Evolutionary conservation across 305 asterid genomes (phyloP), one percentile per base, ranked within the genome.

Genomic region (Nicotiana rustica): DNA sequence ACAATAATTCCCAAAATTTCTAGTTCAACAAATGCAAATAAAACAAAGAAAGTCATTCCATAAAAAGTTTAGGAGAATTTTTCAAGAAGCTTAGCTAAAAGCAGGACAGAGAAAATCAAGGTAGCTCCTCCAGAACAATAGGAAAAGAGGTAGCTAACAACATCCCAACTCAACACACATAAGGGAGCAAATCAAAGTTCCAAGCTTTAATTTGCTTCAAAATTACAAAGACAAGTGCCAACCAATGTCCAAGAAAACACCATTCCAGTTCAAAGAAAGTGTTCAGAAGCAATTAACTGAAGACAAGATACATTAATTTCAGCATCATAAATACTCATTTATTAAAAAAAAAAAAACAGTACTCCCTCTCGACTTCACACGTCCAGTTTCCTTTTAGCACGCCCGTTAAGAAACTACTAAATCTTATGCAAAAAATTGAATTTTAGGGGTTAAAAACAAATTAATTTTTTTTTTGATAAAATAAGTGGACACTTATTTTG

Each of bases 301-400:
- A 65, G 64, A 86, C 80, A 89, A 88, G 91, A 85, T 78, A 83
- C 92, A 92, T 85, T 87, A 88, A 47, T 84, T 87, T 85, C 85
- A 83, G 86, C 84, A 85, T 84, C 89, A 90, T 83, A 89, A 90
- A 92, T 88, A 85, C 38, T 82, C 41, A 21, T 31, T 71, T 15
- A 41, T 41, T 6, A 41, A 41, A 41, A 29, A 29, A 29, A 29
- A 38, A 49, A 49, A 49, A 49, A 52, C 14, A 12, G 17, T 13
- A 52, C 4, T 49, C 29, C 29, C 29, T 25, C 29, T 25, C 29
- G 1, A 25, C 29, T 0, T n/a, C n/a, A n/a, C n/a, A n/a, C n/a
- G n/a, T n/a, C n/a, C n/a, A n/a, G n/a, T n/a, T n/a, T n/a, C 29
- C 29, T 25, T 25, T 25, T 25, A 25, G 29, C n/a, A n/a, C n/a